These are phyloP conservation scores for Yarrowia porcina DNA, from an alignment of 805 yeast species.

Conservation along the genomic window DNA sequence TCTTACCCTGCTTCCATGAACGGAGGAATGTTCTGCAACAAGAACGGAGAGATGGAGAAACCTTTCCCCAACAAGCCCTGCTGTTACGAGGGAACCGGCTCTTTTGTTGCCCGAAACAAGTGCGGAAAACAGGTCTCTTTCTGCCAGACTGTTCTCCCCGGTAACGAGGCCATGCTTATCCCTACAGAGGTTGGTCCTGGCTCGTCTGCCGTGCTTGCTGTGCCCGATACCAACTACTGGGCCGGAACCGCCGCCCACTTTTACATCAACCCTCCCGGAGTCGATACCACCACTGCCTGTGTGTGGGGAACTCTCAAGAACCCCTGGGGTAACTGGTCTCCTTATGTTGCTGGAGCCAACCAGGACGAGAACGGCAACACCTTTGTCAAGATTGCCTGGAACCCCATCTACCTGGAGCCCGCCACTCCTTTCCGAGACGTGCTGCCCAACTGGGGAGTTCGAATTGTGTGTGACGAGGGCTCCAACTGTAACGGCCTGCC, in stretches of 20 bases:
- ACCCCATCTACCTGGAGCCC: constrained; percentile 71
- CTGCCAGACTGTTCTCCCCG: constrained; percentile 92
- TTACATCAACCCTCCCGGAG: constrained; percentile 82
- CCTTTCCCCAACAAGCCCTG: constrained; percentile 56
- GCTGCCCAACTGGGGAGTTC: constrained; percentile 66
- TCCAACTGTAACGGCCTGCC: constrained; percentile 68
- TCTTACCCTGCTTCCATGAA: constrained; percentile 72
- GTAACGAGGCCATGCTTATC: constrained; percentile 90
- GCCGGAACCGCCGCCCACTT: constrained; percentile 84
- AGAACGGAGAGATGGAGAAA: constrained; percentile 62
- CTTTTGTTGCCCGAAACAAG: constrained; percentile 59
- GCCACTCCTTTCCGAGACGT: constrained; percentile 50
- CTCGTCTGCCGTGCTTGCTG: constrained; percentile 59
- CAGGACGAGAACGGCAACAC: constrained; percentile 68
- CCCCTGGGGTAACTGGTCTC: constrained; percentile 87
- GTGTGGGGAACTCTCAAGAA: constrained; percentile 72
- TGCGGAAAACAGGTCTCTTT: constrained; percentile 66
- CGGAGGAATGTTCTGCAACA: constrained; percentile 80
- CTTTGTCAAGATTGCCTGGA: constrained; percentile 85
- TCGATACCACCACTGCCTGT: constrained; percentile 70
- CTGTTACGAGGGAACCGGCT: constrained; percentile 76
- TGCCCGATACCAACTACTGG: constrained; percentile 76
- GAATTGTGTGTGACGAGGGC: constrained; percentile 68
- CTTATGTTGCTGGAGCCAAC: constrained; percentile 90
- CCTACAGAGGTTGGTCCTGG: constrained; percentile 67